Evolutionary conservation across 371 early-diverging fungal genomes (phyloP).

Genomic region (Umbelopsis sp.): DNA sequence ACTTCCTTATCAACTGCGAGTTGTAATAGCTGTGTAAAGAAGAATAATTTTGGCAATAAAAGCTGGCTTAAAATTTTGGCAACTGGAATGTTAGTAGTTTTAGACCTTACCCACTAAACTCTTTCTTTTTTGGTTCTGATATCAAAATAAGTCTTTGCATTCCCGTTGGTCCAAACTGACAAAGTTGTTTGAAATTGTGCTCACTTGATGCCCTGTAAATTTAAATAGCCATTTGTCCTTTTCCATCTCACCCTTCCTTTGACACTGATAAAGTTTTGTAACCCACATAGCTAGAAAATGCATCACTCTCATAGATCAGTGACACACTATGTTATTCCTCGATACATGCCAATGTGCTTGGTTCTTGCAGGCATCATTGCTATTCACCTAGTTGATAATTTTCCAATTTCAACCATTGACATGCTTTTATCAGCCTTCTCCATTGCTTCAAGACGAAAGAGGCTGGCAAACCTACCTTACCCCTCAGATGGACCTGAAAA

Average conservation of each 20-base stretch:
- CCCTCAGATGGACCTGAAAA: not conserved
- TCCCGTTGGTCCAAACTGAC: conserved; percentile 9
- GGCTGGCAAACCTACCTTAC: not conserved
- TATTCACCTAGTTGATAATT: conserved; percentile 11
- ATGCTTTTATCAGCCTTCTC: not conserved
- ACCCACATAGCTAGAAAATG: not conserved
- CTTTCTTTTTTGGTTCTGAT: not conserved
- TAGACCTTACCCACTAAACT: not conserved
- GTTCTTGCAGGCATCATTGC: conserved; percentile 13
- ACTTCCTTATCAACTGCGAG: conserved; percentile 67
- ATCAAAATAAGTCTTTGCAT: not conserved
- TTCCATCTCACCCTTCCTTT: not conserved
- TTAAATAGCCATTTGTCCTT: not conserved
- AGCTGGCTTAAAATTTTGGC: conserved; percentile 9
- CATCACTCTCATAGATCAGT: conserved; percentile 5
- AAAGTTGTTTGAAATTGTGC: not conserved
- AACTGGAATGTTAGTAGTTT: conserved; percentile 10
- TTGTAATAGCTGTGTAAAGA: conserved; percentile 8
- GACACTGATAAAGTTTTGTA: not conserved
- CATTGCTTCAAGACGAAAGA: not conserved
- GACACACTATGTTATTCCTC: conserved; percentile 10
- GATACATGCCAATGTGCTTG: conserved; percentile 13
- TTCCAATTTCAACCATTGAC: conserved; percentile 9
- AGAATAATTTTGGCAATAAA: not conserved
- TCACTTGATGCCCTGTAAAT: not conserved